Conservation (phyloP, 2,329 filamentous ascomycete genomes). For the Akanthomyces lecanii region DNA sequence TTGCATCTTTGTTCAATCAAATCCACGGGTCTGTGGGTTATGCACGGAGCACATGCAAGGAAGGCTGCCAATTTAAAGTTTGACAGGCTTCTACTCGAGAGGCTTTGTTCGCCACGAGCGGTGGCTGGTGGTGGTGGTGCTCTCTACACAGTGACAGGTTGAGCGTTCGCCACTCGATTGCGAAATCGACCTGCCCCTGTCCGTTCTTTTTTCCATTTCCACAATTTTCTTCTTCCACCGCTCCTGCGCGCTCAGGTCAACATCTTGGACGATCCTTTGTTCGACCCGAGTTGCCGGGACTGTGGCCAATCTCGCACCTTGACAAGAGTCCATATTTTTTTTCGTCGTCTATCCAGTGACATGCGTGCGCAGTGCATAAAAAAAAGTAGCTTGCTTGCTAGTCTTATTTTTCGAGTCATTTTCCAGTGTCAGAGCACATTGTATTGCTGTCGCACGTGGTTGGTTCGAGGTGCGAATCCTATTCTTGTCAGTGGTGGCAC, state of each 20-base stretch:
- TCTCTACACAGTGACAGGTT: too few relatives aligned
- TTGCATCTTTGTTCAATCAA: background rate
- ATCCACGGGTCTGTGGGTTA: constrained; percentile 6
- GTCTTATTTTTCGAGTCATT: background rate
- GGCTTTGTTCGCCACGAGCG: background rate
- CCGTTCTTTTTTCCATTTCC: background rate
- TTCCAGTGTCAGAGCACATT: background rate
- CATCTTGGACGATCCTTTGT: background rate
- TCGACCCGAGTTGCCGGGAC: background rate
- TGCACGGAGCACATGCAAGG: background rate
- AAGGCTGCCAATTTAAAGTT: constrained; percentile 1
- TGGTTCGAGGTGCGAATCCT: background rate
- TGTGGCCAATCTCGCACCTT: background rate
- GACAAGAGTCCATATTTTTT: background rate
- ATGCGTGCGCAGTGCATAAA: too few relatives aligned
- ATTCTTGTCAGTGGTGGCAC: background rate
- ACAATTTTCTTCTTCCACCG: background rate
- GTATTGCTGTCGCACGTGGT: too few relatives aligned
- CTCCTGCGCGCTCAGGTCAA: background rate
- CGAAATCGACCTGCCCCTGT: background rate
- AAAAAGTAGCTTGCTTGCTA: background rate
- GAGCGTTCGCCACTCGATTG: too few relatives aligned
- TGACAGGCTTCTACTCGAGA: constrained; percentile 5
- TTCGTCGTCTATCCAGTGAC: too few relatives aligned
- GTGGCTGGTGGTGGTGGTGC: too few relatives aligned